Evolutionary conservation across 202 grass and related monocot genomes (phyloP).

Genomic region (Musa balbisiana): DNA sequence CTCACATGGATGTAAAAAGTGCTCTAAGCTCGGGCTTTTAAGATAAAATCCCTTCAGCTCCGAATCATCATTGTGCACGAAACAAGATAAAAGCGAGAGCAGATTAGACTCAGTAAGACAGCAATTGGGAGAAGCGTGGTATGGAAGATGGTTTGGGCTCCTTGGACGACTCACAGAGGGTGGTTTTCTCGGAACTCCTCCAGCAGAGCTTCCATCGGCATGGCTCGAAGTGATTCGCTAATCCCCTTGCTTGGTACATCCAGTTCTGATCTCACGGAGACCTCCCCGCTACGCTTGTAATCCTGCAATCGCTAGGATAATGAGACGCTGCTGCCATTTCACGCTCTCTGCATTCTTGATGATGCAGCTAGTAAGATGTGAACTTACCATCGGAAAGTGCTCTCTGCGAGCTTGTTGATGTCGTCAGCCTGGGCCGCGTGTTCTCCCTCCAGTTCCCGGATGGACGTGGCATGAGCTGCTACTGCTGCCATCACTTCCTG

Average conservation of each 20-base stretch:
- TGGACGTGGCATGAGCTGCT: slow-evolving; percentile 36
- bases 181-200: slow-evolving; percentile 83
- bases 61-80: no score
- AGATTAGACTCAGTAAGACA: no score
- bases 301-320: slow-evolving; percentile 33
- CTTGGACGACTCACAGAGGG: slow-evolving; percentile 55
- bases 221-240: slow-evolving; percentile 73
- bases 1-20: no score
- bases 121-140: slow-evolving; percentile 44
- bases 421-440: slow-evolving; percentile 44
- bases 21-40: no score
- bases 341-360: no score
- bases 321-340: no score
- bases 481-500: slow-evolving; percentile 45
- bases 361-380: neutral
- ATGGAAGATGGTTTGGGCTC: slow-evolving; percentile 54
- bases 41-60: no score
- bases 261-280: slow-evolving; percentile 47
- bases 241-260: slow-evolving; percentile 61
- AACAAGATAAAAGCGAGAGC: no score
- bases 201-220: slow-evolving; percentile 72
- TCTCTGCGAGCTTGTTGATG: slow-evolving; percentile 51
- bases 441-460: slow-evolving; percentile 42
- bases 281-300: slow-evolving; percentile 61
- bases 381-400: slow-evolving; percentile 50